Conservation (phyloP, 1,284 basidiomycete genomes). For the Puccinia brachypodii region DNA sequence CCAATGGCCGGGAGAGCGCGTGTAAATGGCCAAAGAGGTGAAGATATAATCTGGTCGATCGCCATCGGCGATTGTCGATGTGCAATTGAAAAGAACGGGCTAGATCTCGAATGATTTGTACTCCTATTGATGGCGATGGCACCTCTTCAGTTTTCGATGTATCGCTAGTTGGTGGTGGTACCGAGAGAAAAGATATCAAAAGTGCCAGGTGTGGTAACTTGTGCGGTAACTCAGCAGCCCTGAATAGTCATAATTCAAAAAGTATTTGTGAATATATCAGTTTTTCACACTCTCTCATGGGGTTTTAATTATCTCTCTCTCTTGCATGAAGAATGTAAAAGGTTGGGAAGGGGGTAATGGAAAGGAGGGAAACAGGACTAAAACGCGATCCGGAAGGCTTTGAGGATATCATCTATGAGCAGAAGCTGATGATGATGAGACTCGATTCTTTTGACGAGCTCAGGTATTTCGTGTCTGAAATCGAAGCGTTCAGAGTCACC, state of each 20-base stretch:
- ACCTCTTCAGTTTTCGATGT: conserved; percentile 48
- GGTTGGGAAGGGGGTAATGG: background rate
- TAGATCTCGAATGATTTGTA: conserved; percentile 79
- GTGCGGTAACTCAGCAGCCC: conserved; percentile 82
- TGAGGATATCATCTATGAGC: conserved; percentile 42
- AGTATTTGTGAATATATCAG: background rate
- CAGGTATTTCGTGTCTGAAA: conserved; percentile 50
- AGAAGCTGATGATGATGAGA: conserved; percentile 50
- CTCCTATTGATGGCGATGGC: conserved; percentile 62
- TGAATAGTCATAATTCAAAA: conserved; percentile 53
- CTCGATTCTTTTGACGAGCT: conserved; percentile 47
- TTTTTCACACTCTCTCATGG: background rate
- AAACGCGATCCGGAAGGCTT: conserved; percentile 54
- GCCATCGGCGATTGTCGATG: conserved; percentile 82
- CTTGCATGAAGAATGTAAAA: background rate
- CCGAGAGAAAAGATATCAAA: conserved; percentile 69
- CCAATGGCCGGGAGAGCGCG: conserved; percentile 52
- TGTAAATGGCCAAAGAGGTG: conserved; percentile 86
- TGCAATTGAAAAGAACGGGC: conserved; percentile 81
- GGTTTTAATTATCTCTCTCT: background rate
- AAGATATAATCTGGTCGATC: conserved; percentile 79
- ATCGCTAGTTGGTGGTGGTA: conserved; percentile 56
- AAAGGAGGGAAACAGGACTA: conserved; percentile 13
- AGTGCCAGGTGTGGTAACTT: conserved; percentile 85
- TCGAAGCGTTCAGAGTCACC: conserved; percentile 51